Conservation (phyloP, 768 basidiomycete genomes). For the Leccinum rimulosum region DNA sequence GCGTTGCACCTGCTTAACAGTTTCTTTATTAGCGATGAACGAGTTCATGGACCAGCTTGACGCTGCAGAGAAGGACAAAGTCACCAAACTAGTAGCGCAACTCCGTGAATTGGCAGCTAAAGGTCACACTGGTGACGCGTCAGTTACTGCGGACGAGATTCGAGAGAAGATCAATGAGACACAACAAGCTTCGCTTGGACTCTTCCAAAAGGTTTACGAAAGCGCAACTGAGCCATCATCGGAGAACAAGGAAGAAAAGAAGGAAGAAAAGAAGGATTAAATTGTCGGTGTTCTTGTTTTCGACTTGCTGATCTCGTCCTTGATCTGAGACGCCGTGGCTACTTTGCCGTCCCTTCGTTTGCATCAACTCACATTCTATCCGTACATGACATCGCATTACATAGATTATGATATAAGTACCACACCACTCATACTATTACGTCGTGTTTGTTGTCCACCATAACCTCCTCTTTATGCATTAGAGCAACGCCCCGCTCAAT, state of each 20-base stretch:
- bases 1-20: background rate
- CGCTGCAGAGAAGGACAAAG: slow-evolving; percentile 89
- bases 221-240: slow-evolving; percentile 51
- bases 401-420: slow-evolving; percentile 33
- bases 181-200: slow-evolving; percentile 90
- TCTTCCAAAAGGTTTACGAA: slow-evolving; percentile 98
- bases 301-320: slow-evolving; percentile 4
- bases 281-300: background rate
- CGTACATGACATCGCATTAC: slow-evolving; percentile 15
- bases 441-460: slow-evolving; percentile 13
- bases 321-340: slow-evolving; percentile 8
- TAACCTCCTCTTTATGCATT: slow-evolving; percentile 13
- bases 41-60: slow-evolving; percentile 99
- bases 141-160: slow-evolving; percentile 81
- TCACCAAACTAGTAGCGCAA: slow-evolving; percentile 80
- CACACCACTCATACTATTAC: slow-evolving; percentile 25
- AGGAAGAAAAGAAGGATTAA: slow-evolving; percentile 91
- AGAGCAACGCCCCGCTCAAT: slow-evolving; percentile 29
- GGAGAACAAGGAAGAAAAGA: slow-evolving; percentile 57
- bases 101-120: slow-evolving; percentile 87
- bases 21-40: slow-evolving; percentile 62
- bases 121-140: slow-evolving; percentile 83
- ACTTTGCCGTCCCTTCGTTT: slow-evolving; percentile 27
- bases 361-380: slow-evolving; percentile 7
- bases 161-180: slow-evolving; percentile 92